Evolutionary conservation across 495 filamentous ascomycete species (phyloP), one percentile per base, ranked within the genome.

Genomic region (Emericellopsis terricola): DNA sequence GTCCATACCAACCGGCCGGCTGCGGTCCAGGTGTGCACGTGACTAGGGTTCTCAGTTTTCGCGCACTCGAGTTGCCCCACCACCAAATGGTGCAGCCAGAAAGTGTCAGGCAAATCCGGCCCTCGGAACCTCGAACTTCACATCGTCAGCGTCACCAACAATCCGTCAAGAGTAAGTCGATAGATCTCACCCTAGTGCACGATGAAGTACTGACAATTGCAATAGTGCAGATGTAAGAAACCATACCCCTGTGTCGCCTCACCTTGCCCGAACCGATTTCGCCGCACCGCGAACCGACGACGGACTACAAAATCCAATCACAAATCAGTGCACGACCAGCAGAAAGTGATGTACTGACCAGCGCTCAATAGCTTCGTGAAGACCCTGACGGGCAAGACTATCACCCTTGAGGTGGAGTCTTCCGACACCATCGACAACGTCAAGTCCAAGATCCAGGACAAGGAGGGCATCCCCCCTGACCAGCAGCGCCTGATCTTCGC

Each of bases 401-500:
- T 94, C 76, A 96, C 89, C 65, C 81, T 97, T 55, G 89, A 97
- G 74, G 87, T 94, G 60, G 87, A 94, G 73, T 92, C 83, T 57
- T 81, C 74, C 55, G 87, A 96, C 68, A 94, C 89, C 44, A 96
- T 97, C 78, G 89, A 91, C 71, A 89, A 89, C 71, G 82, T 91
- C 57, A 91, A 87, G 70, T 68, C 70, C 59, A 91, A 91, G 73
- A 91, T 92, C 60, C 86, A 97, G 69, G 89, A 97, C 65, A 97
- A 97, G 79, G 89, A 97, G 65, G 89, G 89, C 49, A 97, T 97
- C 52, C 89, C 89, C 43, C 89, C 89, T 40, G 89, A 96, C 64
- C 89, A 96, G 66, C 89, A 97, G 72, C 87, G 89, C 47, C 66
- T 97, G 65, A 97, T 97, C 73, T 97, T 97, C 60, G 89, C 89